Evolutionary conservation across 768 basidiomycete genomes (phyloP).

Genomic region (Cystoderma amianthinum): DNA sequence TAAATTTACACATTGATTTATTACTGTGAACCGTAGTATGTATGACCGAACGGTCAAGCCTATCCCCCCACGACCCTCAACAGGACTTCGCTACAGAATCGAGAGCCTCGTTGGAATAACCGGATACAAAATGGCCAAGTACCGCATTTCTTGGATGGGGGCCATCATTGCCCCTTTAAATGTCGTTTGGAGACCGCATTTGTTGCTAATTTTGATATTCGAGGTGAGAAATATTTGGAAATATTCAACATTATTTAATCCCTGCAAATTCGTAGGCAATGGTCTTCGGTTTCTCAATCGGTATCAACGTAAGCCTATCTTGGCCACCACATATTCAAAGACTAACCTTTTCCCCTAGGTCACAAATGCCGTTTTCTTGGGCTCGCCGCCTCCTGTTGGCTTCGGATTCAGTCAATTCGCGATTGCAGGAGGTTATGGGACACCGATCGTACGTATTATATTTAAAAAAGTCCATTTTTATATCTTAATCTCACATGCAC

Average conservation of each 20-base stretch:
- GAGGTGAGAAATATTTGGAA: conserved; percentile 27
- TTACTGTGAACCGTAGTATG: conserved; percentile 28
- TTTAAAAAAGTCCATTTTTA: background rate
- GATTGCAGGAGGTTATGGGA: conserved; percentile 47
- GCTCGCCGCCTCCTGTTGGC: conserved; percentile 45
- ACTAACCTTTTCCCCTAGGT: conserved; percentile 41
- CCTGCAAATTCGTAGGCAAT: conserved; percentile 27
- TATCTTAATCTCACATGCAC: conserved; percentile 2
- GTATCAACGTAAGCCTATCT: conserved; percentile 39
- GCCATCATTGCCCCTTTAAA: conserved; percentile 37
- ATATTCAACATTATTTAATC: background rate
- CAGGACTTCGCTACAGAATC: conserved; percentile 41
- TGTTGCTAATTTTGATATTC: conserved; percentile 42
- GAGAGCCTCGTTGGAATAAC: conserved; percentile 62
- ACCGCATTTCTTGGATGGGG: conserved; percentile 43
- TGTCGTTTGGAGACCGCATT: conserved; percentile 59
- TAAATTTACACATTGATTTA: conserved; percentile 1
- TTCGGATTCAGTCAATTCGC: conserved; percentile 43
- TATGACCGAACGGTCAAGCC: conserved; percentile 55
- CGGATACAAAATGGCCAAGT: conserved; percentile 49
- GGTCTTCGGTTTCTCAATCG: conserved; percentile 59
- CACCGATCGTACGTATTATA: conserved; percentile 38
- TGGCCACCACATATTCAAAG: background rate
- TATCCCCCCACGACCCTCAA: conserved; percentile 32
- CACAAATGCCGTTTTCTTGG: conserved; percentile 62